Conservation (phyloP, 805 yeast genomes). For the Schizosaccharomyces japonicus region DNA sequence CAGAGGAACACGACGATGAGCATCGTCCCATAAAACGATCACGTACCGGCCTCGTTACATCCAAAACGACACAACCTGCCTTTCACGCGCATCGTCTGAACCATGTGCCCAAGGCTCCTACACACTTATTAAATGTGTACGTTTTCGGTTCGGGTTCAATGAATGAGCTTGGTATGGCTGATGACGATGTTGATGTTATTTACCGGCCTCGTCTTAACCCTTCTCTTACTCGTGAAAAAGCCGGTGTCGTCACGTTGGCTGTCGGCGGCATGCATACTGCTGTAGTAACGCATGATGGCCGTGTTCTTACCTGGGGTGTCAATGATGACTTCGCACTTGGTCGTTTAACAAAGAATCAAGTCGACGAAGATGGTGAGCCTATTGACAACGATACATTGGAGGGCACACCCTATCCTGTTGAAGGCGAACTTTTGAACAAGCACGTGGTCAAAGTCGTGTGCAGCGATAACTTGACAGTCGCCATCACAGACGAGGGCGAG, state of each 20-base stretch:
- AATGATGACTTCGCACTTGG: conserved; percentile 85
- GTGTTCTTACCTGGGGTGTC: conserved; percentile 96
- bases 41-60: not conserved
- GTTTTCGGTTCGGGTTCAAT: conserved; percentile 94
- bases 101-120: conserved; percentile 6
- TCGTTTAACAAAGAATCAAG: conserved; percentile 41
- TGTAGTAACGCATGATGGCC: conserved; percentile 52
- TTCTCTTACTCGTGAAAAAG: conserved; percentile 33
- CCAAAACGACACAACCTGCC: not conserved
- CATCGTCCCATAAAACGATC: not conserved
- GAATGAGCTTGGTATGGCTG: conserved; percentile 96
- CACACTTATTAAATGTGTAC: conserved; percentile 44
- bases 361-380: conserved; percentile 41
- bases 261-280: conserved; percentile 92
- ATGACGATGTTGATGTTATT: conserved; percentile 73
- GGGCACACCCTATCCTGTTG: conserved; percentile 68
- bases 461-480: conserved; percentile 75
- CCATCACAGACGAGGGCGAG: conserved; percentile 54
- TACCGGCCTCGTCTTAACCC: conserved; percentile 89
- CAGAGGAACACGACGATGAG: not conserved
- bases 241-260: conserved; percentile 61
- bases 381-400: conserved; percentile 41
- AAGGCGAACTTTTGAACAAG: conserved; percentile 25
- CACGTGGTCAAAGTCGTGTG: conserved; percentile 67
- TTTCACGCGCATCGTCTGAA: not conserved